Evolutionary conservation across 1,139 yeast genomes (phyloP).

Genomic region (Yamadazyma jaroonii): DNA sequence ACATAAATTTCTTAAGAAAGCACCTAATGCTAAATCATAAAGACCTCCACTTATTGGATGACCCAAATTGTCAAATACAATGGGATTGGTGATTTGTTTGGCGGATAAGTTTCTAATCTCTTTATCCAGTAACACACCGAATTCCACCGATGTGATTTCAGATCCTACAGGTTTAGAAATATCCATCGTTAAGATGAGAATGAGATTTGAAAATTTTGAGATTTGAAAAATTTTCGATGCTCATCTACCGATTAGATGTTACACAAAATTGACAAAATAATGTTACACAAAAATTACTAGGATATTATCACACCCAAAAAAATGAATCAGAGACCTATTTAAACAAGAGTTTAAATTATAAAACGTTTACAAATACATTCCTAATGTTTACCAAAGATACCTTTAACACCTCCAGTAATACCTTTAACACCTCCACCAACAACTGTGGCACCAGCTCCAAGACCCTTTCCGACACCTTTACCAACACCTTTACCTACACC

Average conservation of each 20-base stretch:
- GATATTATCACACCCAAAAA: too few relatives aligned
- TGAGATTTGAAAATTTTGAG: constrained; percentile 9
- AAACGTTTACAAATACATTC: too few relatives aligned
- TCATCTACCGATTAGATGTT: too few relatives aligned
- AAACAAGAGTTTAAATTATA: too few relatives aligned
- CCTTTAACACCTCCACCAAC: constrained; percentile 37
- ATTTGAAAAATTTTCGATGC: constrained; percentile 11
- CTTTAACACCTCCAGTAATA: constrained; percentile 42
- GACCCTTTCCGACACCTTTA: constrained; percentile 30
- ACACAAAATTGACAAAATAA: too few relatives aligned
- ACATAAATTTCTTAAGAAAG: constrained; percentile 84
- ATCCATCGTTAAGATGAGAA: constrained; percentile 55
- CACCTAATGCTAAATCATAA: constrained; percentile 92
- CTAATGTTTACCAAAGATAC: constrained; percentile 20
- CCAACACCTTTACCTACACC: constrained; percentile 48
- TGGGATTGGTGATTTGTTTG: constrained; percentile 92
- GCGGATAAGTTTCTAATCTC: constrained; percentile 88
- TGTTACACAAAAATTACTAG: too few relatives aligned
- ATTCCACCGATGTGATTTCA: constrained; percentile 88
- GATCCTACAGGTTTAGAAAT: constrained; percentile 95
- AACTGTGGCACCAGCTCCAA: constrained; percentile 33
- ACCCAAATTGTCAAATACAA: constrained; percentile 91
- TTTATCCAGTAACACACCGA: constrained; percentile 76
- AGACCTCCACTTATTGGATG: constrained; percentile 94
- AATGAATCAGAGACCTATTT: too few relatives aligned